A percentile compares a stretch with the other conserved stretches of the same genome.
Evolutionary conservation across 2,329 filamentous ascomycete genomes (phyloP).

Genomic region (Hypoxylon sp.): DNA sequence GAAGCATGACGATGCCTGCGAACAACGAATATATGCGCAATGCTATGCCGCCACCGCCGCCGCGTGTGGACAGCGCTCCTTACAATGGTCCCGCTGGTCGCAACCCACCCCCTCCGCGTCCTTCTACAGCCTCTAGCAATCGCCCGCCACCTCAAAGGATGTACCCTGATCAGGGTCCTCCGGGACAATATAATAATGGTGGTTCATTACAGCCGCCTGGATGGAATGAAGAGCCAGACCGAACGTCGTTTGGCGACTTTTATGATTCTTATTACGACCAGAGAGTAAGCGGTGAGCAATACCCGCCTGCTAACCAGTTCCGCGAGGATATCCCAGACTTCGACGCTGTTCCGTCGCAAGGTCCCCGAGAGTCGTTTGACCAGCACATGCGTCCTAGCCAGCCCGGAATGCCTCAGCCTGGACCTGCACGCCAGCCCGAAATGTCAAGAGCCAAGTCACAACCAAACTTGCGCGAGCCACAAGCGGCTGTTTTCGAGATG

Average conservation of each 20-base stretch:
- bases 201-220: slow-evolving; percentile 54
- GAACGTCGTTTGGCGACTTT: slow-evolving; percentile 64
- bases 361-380: slow-evolving; percentile 63
- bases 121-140: slow-evolving; percentile 68
- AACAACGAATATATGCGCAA: slow-evolving; percentile 60
- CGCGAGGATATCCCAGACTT: slow-evolving; percentile 61
- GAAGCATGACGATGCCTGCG: slow-evolving; percentile 74
- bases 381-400: slow-evolving; percentile 61
- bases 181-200: slow-evolving; percentile 52
- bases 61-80: slow-evolving; percentile 62
- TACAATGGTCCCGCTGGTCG: slow-evolving; percentile 61
- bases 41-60: slow-evolving; percentile 54
- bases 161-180: slow-evolving; percentile 63
- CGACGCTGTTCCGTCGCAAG: slow-evolving; percentile 57
- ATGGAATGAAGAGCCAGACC: slow-evolving; percentile 56
- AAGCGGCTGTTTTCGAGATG: slow-evolving; percentile 82
- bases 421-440: slow-evolving; percentile 66
- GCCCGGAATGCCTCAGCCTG: slow-evolving; percentile 60
- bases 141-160: slow-evolving; percentile 68
- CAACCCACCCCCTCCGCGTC: slow-evolving; percentile 64
- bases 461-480: slow-evolving; percentile 73
- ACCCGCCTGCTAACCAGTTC: slow-evolving; percentile 50
- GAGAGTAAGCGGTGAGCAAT: slow-evolving; percentile 51
- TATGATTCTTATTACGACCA: slow-evolving; percentile 70
- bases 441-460: slow-evolving; percentile 76